These are phyloP conservation scores for Vicia villosa DNA, from an alignment of 306 rosid genomes.

Conservation along the genomic window DNA sequence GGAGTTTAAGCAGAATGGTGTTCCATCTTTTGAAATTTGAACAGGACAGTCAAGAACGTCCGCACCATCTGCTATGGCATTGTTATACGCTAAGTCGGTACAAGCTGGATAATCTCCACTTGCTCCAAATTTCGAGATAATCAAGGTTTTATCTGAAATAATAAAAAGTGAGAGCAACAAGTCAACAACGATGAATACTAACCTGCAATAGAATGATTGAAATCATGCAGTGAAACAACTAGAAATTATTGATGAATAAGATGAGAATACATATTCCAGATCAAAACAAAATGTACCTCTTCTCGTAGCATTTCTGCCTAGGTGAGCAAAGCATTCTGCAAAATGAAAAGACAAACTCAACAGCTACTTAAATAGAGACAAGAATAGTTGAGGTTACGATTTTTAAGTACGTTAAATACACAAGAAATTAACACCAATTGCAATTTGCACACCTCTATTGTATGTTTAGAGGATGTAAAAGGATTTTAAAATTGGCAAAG, in stretches of 20 bases:
- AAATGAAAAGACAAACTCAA: constrained; percentile 32
- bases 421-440: neutral
- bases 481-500: neutral
- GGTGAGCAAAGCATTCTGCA: constrained; percentile 85
- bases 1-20: constrained; percentile 71
- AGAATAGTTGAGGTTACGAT: neutral
- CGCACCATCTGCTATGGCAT: constrained; percentile 77
- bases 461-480: constrained; percentile 2
- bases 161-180: constrained; percentile 33
- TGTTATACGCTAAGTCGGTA: constrained; percentile 58
- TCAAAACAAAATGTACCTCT: constrained; percentile 49
- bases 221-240: constrained; percentile 17
- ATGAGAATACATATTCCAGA: constrained; percentile 19
- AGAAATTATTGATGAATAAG: constrained; percentile 22
- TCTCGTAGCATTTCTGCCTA: constrained; percentile 49
- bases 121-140: constrained; percentile 82
- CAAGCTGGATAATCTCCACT: constrained; percentile 88
- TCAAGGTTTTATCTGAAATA: constrained; percentile 59
- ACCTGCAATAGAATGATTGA: neutral
- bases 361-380: constrained; percentile 27
- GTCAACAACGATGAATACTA: constrained; percentile 34
- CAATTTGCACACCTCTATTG: neutral
- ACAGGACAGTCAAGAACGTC: constrained; percentile 90
- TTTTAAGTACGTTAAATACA: constrained; percentile 1
- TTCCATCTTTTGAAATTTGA: constrained; percentile 78